Evolutionary conservation across 306 rosid species (phyloP).

Genomic region (Canavalia gladiata): DNA sequence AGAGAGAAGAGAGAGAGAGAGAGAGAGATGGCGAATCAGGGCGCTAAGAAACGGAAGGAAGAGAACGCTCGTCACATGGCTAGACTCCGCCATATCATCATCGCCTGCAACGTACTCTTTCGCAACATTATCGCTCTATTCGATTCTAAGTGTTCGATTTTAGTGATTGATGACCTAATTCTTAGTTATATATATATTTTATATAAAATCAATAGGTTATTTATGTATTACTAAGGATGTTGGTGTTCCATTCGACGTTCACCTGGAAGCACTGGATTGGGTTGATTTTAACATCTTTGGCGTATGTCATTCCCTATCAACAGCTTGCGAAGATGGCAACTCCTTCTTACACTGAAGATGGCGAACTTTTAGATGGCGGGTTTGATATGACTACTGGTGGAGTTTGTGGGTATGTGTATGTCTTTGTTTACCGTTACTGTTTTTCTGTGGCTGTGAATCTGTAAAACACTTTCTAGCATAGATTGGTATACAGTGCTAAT

Average conservation of each 20-base stretch:
- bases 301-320: constrained; percentile 70
- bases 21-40: constrained; percentile 87
- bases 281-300: constrained; percentile 67
- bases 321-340: constrained; percentile 81
- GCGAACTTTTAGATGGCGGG: constrained; percentile 96
- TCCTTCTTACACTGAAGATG: constrained; percentile 70
- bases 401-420: constrained; percentile 78
- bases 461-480: no score
- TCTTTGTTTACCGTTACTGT: constrained; percentile 27
- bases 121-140: not conserved
- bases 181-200: constrained; percentile 12
- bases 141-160: not conserved
- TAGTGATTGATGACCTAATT: constrained; percentile 30
- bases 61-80: constrained; percentile 90
- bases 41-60: constrained; percentile 97
- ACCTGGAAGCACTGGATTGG: constrained; percentile 90
- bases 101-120: constrained; percentile 73
- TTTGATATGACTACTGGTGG: constrained; percentile 94
- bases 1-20: not conserved
- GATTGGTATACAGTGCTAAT: not conserved
- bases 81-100: constrained; percentile 73
- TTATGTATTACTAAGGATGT: constrained; percentile 69
- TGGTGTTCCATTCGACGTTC: constrained; percentile 75
- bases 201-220: constrained; percentile 56
- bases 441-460: no score